A percentile compares a stretch with the other conserved stretches of the same genome.
Evolutionary conservation across 139 green algal genomes (phyloP).

Genomic region (Chlorella sorokiniana): DNA sequence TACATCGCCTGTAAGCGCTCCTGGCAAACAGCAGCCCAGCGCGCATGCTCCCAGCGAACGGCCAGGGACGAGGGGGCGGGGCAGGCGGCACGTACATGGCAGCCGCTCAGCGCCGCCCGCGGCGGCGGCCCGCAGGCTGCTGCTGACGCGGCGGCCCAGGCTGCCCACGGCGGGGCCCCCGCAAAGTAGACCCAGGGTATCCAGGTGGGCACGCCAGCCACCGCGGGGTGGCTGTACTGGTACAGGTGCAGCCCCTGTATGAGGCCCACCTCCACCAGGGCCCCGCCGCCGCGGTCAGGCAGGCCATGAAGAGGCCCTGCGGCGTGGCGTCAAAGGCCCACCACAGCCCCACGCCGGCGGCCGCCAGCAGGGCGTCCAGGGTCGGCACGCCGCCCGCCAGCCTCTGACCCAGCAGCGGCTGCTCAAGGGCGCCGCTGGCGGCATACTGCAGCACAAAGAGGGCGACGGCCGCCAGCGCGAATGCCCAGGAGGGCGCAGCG

Average conservation of each 20-base stretch:
- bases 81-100: too few species aligned
- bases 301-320: slow-evolving; percentile 48
- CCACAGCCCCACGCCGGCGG: slow-evolving; percentile 29
- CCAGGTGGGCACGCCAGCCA: slow-evolving; percentile 53
- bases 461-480: slow-evolving; percentile 47
- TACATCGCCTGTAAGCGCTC: too few species aligned
- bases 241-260: slow-evolving; percentile 53
- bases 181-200: slow-evolving; percentile 61
- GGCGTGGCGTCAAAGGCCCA: slow-evolving; percentile 42
- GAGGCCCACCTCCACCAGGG: slow-evolving; percentile 46
- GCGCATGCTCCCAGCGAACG: too few species aligned
- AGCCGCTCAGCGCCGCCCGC: neutral
- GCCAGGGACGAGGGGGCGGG: too few species aligned
- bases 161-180: slow-evolving; percentile 55
- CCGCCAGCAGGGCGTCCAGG: slow-evolving; percentile 33
- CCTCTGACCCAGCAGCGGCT: slow-evolving; percentile 26
- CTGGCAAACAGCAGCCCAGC: too few species aligned
- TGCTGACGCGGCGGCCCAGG: slow-evolving; percentile 39
- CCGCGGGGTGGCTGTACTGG: slow-evolving; percentile 47
- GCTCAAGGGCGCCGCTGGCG: slow-evolving; percentile 48
- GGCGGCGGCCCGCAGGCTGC: neutral
- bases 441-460: slow-evolving; percentile 62
- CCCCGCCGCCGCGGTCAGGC: slow-evolving; percentile 39
- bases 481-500: slow-evolving; percentile 36
- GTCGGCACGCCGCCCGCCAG: slow-evolving; percentile 4